Percentiles rank a stretch among this genome's conserved stretches.
Evolutionary conservation across 2,329 filamentous ascomycete genomes (phyloP).

Genomic region (Verticillium nubilum): DNA sequence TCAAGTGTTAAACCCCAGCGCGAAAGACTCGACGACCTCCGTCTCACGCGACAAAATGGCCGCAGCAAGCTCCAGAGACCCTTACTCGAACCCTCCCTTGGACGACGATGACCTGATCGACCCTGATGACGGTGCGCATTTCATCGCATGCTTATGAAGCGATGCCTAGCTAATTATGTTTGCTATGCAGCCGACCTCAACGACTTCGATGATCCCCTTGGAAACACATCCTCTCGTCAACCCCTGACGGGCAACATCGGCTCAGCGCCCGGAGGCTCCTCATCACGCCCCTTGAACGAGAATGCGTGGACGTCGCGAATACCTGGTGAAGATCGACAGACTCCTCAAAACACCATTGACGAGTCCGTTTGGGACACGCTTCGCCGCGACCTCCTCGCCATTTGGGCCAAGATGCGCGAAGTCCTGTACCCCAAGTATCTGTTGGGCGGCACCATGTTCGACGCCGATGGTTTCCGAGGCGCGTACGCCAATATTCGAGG

Average conservation of each 20-base stretch:
- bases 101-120: constrained; percentile 71
- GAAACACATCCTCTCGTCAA: constrained; percentile 62
- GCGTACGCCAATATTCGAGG: constrained; percentile 57
- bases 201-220: constrained; percentile 86
- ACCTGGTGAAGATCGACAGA: constrained; percentile 85
- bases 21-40: not conserved
- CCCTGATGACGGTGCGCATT: constrained; percentile 63
- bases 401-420: constrained; percentile 98
- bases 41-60: constrained; percentile 30
- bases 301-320: constrained; percentile 85
- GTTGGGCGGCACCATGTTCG: constrained; percentile 64
- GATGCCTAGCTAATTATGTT: not conserved
- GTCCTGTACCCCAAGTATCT: constrained; percentile 95
- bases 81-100: constrained; percentile 56
- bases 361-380: constrained; percentile 98
- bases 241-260: constrained; percentile 83
- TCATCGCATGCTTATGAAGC: not conserved
- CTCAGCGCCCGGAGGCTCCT: constrained; percentile 26
- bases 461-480: constrained; percentile 48
- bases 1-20: not conserved
- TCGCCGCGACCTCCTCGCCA: constrained; percentile 80
- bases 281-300: constrained; percentile 57
- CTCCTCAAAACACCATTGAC: constrained; percentile 89
- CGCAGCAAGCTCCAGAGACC: constrained; percentile 42
- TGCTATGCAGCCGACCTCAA: constrained; percentile 65